phyloP scores from a whole-genome alignment of 768 basidiomycete genomes.

The Mycena rosella region DNA sequence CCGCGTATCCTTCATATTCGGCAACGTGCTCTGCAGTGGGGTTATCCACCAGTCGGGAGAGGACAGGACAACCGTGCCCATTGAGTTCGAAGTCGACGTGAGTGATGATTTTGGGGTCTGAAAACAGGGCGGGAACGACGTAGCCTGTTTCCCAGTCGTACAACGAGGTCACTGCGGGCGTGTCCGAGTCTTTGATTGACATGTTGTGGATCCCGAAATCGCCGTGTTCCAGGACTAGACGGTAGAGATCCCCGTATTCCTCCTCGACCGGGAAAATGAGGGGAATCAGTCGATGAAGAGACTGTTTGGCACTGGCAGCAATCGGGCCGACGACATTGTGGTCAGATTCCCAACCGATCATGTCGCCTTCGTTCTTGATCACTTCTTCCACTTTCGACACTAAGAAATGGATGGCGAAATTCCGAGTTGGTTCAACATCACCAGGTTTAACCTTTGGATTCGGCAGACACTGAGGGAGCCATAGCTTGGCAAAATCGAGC shows the following conservation, averaged over 20 bases:
- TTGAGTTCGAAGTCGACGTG: slow-evolving; percentile 24
- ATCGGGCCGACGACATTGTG: slow-evolving; percentile 12
- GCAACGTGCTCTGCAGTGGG: background rate
- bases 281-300: slow-evolving; percentile 17
- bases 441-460: slow-evolving; percentile 3
- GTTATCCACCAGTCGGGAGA: slow-evolving; percentile 22
- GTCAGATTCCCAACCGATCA: slow-evolving; percentile 4
- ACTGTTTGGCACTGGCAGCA: slow-evolving; percentile 10
- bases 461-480: slow-evolving; percentile 19
- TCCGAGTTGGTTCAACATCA: slow-evolving; percentile 23
- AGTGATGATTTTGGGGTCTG: slow-evolving; percentile 23
- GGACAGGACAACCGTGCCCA: slow-evolving; percentile 9
- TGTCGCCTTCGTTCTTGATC: slow-evolving; percentile 14
- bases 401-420: slow-evolving; percentile 20
- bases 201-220: slow-evolving; percentile 34
- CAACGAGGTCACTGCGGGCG: slow-evolving; percentile 19
- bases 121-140: slow-evolving; percentile 29
- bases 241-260: slow-evolving; percentile 4
- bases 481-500: slow-evolving; percentile 11
- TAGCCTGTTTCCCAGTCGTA: slow-evolving; percentile 32
- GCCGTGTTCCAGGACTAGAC: slow-evolving; percentile 31
- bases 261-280: slow-evolving; percentile 17
- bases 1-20: slow-evolving; percentile 13
- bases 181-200: slow-evolving; percentile 8
- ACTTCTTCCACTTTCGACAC: slow-evolving; percentile 19